These are phyloP conservation scores for Mycena chlorophos DNA, from an alignment of 768 basidiomycete species.

Conservation along the genomic window DNA sequence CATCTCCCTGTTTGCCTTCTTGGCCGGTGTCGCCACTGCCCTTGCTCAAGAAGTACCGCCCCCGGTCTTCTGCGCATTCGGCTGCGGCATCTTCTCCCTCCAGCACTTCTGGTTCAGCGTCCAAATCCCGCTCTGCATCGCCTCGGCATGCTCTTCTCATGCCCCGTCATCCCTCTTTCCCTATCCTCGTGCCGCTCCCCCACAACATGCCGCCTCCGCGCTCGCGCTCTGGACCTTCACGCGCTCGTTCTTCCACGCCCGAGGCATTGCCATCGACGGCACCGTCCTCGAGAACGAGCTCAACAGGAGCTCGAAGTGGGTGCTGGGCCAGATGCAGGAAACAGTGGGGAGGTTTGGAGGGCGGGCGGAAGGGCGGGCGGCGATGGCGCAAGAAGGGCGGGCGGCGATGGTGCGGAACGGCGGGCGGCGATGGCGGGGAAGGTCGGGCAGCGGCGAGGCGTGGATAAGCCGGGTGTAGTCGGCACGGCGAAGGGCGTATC, in stretches of 20 bases:
- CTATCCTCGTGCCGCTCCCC: conserved; percentile 38
- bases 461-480: too few species aligned
- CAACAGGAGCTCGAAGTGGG: too few species aligned
- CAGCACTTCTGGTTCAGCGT: conserved; percentile 29
- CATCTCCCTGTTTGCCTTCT: conserved; percentile 40
- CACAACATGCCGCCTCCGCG: conserved; percentile 36
- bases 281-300: conserved; percentile 45
- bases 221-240: conserved; percentile 37
- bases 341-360: too few species aligned
- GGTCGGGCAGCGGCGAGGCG: too few species aligned
- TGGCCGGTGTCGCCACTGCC: conserved; percentile 34
- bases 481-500: too few species aligned
- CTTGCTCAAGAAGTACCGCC: conserved; percentile 35
- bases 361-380: too few species aligned
- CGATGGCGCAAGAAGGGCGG: too few species aligned
- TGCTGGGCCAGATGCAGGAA: too few species aligned
- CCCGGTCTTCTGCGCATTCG: conserved; percentile 36
- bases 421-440: too few species aligned
- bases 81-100: conserved; percentile 35
- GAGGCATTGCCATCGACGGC: conserved; percentile 22
- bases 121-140: conserved; percentile 23
- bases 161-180: conserved; percentile 37
- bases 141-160: conserved; percentile 8
- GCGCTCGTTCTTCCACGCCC: conserved; percentile 31
- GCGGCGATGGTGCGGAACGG: too few species aligned